These are phyloP conservation scores for Orbilia brochopaga DNA, from an alignment of 2,329 filamentous ascomycete genomes.

Conservation along the genomic window DNA sequence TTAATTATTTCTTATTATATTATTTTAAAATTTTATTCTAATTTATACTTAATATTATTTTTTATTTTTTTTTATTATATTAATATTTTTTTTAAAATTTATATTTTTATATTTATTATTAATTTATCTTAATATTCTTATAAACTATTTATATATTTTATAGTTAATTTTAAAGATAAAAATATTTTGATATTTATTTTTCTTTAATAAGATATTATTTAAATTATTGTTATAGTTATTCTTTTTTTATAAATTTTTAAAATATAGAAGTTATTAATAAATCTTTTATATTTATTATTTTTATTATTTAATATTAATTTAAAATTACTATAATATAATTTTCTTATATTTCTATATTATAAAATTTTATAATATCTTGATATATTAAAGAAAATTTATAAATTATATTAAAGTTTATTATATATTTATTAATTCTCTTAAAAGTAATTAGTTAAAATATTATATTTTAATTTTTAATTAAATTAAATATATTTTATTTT, in stretches of 20 bases:
- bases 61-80: constrained; percentile 8
- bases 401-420: constrained; percentile 9
- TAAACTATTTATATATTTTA: too few species aligned
- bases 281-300: too few species aligned
- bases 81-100: neutral
- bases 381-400: neutral
- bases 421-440: constrained; percentile 18
- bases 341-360: constrained; percentile 5
- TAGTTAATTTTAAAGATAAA: too few species aligned
- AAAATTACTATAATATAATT: too few species aligned
- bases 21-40: constrained; percentile 5
- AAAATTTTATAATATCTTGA: neutral
- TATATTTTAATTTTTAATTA: constrained; percentile 13
- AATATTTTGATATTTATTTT: too few species aligned
- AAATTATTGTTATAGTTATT: too few species aligned
- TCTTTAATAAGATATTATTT: too few species aligned
- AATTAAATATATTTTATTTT: constrained; percentile 11
- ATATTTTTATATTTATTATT: neutral
- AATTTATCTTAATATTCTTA: constrained; percentile 1
- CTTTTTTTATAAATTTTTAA: too few species aligned
- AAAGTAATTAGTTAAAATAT: too few species aligned
- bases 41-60: too few species aligned
- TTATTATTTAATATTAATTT: too few species aligned
- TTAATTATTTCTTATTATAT: constrained; percentile 5
- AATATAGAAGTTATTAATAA: too few species aligned